phyloP scores from a whole-genome alignment of 2,329 filamentous ascomycete genomes.

The Fusarium annulatum region DNA sequence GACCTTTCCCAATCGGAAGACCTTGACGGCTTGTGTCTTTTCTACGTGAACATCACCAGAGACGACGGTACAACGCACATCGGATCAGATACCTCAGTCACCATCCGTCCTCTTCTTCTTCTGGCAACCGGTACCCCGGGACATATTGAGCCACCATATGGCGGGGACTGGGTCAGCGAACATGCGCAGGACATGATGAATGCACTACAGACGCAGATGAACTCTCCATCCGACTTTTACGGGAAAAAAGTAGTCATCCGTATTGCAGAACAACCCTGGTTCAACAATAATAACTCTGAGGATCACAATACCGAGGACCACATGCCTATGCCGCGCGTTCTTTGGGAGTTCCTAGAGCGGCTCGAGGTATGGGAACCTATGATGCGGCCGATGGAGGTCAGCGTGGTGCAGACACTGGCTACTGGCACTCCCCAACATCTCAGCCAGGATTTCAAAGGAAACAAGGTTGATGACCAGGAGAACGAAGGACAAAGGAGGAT shows the following conservation, averaged over 20 bases:
- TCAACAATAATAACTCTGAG: neutral
- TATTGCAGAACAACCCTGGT: neutral
- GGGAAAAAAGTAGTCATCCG: neutral
- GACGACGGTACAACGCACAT: too few relatives aligned
- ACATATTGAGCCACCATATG: neutral
- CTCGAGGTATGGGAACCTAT: neutral
- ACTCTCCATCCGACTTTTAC: neutral
- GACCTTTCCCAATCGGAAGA: neutral
- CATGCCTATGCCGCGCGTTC: neutral
- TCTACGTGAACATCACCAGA: neutral
- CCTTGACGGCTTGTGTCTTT: neutral
- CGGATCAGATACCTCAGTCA: neutral
- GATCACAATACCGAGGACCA: neutral
- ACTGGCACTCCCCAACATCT: neutral
- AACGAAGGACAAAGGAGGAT: neutral
- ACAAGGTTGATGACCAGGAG: neutral
- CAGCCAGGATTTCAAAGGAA: accelerated
- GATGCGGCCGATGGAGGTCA: neutral
- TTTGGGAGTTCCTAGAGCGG: neutral
- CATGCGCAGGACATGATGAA: neutral
- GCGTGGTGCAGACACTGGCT: neutral
- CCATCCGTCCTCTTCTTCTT: neutral
- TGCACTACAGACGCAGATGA: neutral
- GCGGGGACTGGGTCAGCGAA: neutral
- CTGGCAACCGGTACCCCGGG: neutral